Percentiles rank a stretch among this genome's conserved stretches.
These are phyloP conservation scores for Vanrija humicola DNA, from an alignment of 1,284 basidiomycete species.

Conservation along the genomic window DNA sequence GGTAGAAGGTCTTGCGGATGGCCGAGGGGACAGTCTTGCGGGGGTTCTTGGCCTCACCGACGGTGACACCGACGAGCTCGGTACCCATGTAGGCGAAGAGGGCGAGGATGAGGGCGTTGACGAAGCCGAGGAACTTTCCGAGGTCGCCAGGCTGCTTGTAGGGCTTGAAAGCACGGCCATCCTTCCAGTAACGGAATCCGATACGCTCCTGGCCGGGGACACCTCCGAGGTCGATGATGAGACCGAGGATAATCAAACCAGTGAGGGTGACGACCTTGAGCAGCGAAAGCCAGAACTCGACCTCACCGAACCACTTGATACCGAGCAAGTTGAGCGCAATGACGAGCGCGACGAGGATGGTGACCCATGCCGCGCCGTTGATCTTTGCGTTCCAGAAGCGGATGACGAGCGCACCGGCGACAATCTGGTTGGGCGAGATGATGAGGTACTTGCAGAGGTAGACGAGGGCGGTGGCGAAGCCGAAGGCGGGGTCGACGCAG, in stretches of 20 bases:
- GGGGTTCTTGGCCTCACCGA: constrained; percentile 55
- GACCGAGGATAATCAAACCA: constrained; percentile 59
- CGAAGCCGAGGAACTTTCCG: constrained; percentile 38
- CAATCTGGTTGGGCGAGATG: constrained; percentile 53
- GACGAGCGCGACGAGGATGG: constrained; percentile 45
- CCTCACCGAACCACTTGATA: constrained; percentile 65
- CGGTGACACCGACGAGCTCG: constrained; percentile 55
- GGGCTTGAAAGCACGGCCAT: constrained; percentile 37
- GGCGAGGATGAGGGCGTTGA: constrained; percentile 25
- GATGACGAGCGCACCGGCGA: constrained; percentile 46
- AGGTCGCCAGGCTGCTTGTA: constrained; percentile 27
- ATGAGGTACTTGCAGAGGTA: constrained; percentile 54
- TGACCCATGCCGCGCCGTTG: constrained; percentile 44
- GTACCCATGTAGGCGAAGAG: constrained; percentile 57
- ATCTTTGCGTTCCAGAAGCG: constrained; percentile 37
- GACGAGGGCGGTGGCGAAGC: constrained; percentile 36
- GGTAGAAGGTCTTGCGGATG: constrained; percentile 55
- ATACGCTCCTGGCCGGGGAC: constrained; percentile 62
- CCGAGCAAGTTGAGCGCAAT: constrained; percentile 63
- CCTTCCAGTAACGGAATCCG: constrained; percentile 58
- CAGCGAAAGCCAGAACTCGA: constrained; percentile 56
- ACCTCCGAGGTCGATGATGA: constrained; percentile 62
- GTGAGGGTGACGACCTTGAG: constrained; percentile 59
- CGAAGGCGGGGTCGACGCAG: constrained; percentile 38
- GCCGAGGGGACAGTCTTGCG: constrained; percentile 59